A percentile compares a stretch with the other conserved stretches of the same genome.
These are phyloP conservation scores for Babesia divergens DNA, from an alignment of 169 alveolate species.

Conservation along the genomic window DNA sequence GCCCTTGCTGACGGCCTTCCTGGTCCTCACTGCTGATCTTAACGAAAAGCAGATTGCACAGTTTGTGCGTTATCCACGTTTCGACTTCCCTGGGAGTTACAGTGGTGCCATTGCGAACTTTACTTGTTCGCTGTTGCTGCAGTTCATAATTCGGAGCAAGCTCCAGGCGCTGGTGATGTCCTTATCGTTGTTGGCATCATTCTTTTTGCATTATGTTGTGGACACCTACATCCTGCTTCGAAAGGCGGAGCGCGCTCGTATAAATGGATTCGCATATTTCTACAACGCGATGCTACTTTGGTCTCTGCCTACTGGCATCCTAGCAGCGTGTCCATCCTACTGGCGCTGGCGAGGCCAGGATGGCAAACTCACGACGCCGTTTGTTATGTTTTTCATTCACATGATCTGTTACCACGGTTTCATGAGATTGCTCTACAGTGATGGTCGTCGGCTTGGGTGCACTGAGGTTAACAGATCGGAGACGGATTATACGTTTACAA, in stretches of 20 bases:
- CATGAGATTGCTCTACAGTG: not conserved
- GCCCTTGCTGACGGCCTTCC: constrained; percentile 29
- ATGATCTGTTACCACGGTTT: not conserved
- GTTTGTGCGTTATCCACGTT: constrained; percentile 8
- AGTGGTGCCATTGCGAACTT: constrained; percentile 21
- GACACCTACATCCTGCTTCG: constrained; percentile 21
- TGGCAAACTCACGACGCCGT: not conserved
- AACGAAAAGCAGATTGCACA: not conserved
- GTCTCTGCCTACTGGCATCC: constrained; percentile 54
- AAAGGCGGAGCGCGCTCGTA: constrained; percentile 5
- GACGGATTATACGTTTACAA: constrained; percentile 1
- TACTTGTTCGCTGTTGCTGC: constrained; percentile 40
- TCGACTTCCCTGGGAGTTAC: constrained; percentile 31
- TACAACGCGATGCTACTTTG: constrained; percentile 37
- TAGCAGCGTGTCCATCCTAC: constrained; percentile 60
- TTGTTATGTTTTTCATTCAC: not conserved
- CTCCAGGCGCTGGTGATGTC: constrained; percentile 11
- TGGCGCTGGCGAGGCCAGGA: constrained; percentile 63
- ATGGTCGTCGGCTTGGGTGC: not conserved
- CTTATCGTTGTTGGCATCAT: constrained; percentile 20
- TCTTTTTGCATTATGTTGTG: constrained; percentile 9
- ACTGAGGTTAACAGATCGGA: constrained; percentile 5
- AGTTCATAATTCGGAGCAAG: constrained; percentile 41
- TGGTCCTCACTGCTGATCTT: constrained; percentile 35
- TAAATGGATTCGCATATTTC: not conserved